phyloP scores from a whole-genome alignment of 139 green algal species.

The Parachlorella kessleri region DNA sequence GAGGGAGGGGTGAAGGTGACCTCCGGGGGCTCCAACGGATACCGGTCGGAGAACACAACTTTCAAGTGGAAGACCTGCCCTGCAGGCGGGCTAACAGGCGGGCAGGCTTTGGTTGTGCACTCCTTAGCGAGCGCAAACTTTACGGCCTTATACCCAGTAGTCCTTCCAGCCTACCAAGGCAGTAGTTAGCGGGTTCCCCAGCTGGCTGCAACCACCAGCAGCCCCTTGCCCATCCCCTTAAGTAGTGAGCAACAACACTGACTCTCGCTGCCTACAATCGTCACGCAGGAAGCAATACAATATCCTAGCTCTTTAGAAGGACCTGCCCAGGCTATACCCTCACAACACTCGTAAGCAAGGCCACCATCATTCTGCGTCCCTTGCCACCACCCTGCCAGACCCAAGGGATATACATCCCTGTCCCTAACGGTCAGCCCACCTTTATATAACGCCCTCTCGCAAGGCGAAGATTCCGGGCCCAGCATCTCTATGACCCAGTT shows the following conservation, averaged over 20 bases:
- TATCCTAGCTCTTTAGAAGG: too few species aligned
- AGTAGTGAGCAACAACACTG: too few species aligned
- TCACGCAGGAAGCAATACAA: too few species aligned
- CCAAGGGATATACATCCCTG: not conserved
- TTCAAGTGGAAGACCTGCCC: slow-evolving; percentile 47
- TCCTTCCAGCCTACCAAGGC: not conserved
- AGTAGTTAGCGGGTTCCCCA: too few species aligned
- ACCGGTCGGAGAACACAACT: slow-evolving; percentile 41
- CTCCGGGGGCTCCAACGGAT: slow-evolving; percentile 88
- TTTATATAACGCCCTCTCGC: slow-evolving; percentile 45
- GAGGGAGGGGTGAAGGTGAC: slow-evolving; percentile 72
- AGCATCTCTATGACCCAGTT: slow-evolving; percentile 72
- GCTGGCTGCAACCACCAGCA: too few species aligned
- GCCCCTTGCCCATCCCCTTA: too few species aligned
- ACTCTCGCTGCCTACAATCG: too few species aligned
- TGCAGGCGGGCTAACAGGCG: not conserved
- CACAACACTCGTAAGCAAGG: not conserved
- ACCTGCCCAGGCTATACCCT: not conserved
- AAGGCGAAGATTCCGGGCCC: slow-evolving; percentile 53
- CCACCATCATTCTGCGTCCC: not conserved
- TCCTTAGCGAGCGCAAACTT: not conserved
- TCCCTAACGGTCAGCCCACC: slow-evolving; percentile 38
- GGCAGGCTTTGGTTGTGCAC: not conserved
- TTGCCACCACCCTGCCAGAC: not conserved
- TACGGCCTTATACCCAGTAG: too few species aligned